These are phyloP conservation scores for Backusella sp. DNA, from an alignment of 192 early-diverging fungal species.

Conservation along the genomic window DNA sequence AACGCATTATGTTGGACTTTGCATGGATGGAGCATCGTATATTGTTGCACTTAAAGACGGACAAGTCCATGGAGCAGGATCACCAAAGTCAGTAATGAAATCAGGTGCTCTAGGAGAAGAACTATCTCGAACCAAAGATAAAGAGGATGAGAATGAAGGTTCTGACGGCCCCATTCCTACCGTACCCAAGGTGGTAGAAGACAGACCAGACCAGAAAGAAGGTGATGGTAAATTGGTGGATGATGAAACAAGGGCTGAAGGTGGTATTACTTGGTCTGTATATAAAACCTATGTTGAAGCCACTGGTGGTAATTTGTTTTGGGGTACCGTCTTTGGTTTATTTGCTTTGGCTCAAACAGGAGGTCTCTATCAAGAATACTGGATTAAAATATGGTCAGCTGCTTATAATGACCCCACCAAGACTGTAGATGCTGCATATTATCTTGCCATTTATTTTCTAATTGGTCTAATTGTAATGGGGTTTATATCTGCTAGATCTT, in stretches of 20 bases:
- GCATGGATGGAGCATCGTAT: slow-evolving; percentile 28
- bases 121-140: background rate
- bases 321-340: slow-evolving; percentile 51
- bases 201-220: slow-evolving; percentile 14
- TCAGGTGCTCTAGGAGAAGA: too few relatives aligned
- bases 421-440: slow-evolving; percentile 56
- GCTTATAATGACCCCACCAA: slow-evolving; percentile 13
- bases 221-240: slow-evolving; percentile 64
- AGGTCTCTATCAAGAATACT: slow-evolving; percentile 55
- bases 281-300: slow-evolving; percentile 77
- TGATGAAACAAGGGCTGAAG: slow-evolving; percentile 82
- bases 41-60: too few relatives aligned
- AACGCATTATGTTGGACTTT: slow-evolving; percentile 76
- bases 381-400: slow-evolving; percentile 60
- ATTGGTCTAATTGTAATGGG: slow-evolving; percentile 46
- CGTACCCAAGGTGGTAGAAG: slow-evolving; percentile 30
- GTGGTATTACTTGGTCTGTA: slow-evolving; percentile 68
- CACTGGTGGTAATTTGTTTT: slow-evolving; percentile 62
- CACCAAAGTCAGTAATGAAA: too few relatives aligned
- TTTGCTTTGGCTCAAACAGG: slow-evolving; percentile 40
- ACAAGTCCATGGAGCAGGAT: too few relatives aligned
- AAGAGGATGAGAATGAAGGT: slow-evolving; percentile 35
- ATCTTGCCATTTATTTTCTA: slow-evolving; percentile 60
- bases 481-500: slow-evolving; percentile 40
- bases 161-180: slow-evolving; percentile 37